phyloP scores from a whole-genome alignment of 2,329 filamentous ascomycete genomes.

The Curvularia lunata region DNA sequence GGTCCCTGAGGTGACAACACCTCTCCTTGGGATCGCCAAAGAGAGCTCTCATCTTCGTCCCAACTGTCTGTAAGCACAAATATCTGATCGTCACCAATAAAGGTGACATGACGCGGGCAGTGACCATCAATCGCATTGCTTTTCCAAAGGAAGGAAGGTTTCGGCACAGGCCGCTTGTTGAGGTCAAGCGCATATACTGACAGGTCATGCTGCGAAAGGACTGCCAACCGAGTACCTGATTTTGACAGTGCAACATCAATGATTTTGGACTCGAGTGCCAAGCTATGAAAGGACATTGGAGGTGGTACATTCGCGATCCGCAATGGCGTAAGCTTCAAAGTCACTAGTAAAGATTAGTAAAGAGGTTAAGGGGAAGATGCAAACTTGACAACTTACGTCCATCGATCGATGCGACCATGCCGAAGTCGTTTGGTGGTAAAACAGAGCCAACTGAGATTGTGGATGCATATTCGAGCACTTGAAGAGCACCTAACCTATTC shows the following conservation, averaged over 20 bases:
- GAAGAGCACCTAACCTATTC: slow-evolving; percentile 53
- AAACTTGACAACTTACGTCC: slow-evolving; percentile 60
- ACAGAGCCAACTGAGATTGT: slow-evolving; percentile 72
- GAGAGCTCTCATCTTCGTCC: slow-evolving; percentile 37
- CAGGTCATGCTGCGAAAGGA: slow-evolving; percentile 71
- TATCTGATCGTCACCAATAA: slow-evolving; percentile 50
- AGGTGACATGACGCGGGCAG: slow-evolving; percentile 56
- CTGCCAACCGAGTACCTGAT: slow-evolving; percentile 61
- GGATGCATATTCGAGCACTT: slow-evolving; percentile 70
- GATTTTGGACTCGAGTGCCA: slow-evolving; percentile 66
- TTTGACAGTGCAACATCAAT: slow-evolving; percentile 75
- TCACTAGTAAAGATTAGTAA: slow-evolving; percentile 48
- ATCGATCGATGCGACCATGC: slow-evolving; percentile 83
- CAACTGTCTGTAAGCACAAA: slow-evolving; percentile 45
- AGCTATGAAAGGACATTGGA: slow-evolving; percentile 85
- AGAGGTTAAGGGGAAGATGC: slow-evolving; percentile 8
- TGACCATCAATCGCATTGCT: slow-evolving; percentile 23
- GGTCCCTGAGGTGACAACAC: slow-evolving; percentile 29
- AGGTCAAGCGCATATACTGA: slow-evolving; percentile 74
- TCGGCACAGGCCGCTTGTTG: slow-evolving; percentile 59
- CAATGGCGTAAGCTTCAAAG: slow-evolving; percentile 83
- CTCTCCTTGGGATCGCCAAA: slow-evolving; percentile 38
- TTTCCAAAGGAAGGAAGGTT: slow-evolving; percentile 53
- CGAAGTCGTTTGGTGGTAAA: slow-evolving; percentile 74
- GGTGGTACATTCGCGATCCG: slow-evolving; percentile 85